A percentile compares a stretch with the other conserved stretches of the same genome.
These are phyloP conservation scores for Phytophthora chlamydospora DNA, from an alignment of 352 stramenopile genomes.

Conservation along the genomic window DNA sequence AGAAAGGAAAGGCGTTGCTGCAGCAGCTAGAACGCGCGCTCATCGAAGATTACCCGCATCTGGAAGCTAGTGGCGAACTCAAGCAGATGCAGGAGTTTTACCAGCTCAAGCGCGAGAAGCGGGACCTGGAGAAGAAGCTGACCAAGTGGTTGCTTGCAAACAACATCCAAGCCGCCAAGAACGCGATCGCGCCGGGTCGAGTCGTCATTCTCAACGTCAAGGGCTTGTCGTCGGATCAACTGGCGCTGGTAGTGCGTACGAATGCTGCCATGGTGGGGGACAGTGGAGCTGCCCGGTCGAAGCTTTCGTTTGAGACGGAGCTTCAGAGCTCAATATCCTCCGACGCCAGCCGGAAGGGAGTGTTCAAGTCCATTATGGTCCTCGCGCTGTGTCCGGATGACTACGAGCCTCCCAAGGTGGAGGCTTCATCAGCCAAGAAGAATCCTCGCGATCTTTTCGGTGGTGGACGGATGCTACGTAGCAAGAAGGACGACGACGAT, in stretches of 20 bases:
- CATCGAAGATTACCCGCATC: conserved; percentile 64
- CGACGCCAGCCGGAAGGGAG: conserved; percentile 28
- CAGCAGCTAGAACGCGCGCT: conserved; percentile 56
- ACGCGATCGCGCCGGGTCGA: conserved; percentile 64
- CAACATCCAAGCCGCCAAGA: conserved; percentile 64
- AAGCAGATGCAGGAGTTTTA: conserved; percentile 68
- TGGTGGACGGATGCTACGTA: conserved; percentile 51
- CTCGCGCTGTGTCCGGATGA: conserved; percentile 70
- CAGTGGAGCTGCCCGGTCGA: conserved; percentile 38
- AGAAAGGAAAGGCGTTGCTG: conserved; percentile 61
- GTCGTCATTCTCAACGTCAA: conserved; percentile 73
- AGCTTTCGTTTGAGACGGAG: conserved; percentile 53
- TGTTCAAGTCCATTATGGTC: conserved; percentile 84
- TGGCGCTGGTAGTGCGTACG: conserved; percentile 70
- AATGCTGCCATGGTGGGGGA: conserved; percentile 34
- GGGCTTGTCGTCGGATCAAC: conserved; percentile 59
- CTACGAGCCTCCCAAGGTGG: conserved; percentile 59
- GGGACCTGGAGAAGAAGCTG: conserved; percentile 71
- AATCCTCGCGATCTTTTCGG: conserved; percentile 23
- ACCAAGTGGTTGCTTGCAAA: conserved; percentile 78
- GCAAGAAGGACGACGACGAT: conserved; percentile 59
- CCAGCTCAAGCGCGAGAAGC: conserved; percentile 73
- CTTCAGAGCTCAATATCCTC: conserved; percentile 21
- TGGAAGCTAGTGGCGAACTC: conserved; percentile 67
- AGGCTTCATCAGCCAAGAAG: conserved; percentile 24